These are phyloP conservation scores for Debaryomycetaceae sp. DNA, from an alignment of 1,139 yeast species.

Conservation along the genomic window DNA sequence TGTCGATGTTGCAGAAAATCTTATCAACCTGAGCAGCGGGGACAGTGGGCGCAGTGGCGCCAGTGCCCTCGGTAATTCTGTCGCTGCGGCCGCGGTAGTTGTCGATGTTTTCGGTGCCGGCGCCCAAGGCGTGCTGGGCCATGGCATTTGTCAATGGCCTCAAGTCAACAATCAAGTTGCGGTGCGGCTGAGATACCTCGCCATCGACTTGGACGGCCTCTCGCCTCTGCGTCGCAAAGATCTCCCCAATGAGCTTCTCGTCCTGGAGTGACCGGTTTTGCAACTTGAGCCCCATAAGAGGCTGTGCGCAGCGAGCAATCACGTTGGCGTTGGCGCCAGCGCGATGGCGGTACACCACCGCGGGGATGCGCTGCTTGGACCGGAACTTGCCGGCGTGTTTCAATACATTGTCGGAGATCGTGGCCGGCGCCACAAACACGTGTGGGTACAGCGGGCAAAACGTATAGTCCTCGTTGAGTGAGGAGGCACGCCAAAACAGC, in stretches of 20 bases:
- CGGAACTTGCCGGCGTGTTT: slow-evolving; percentile 82
- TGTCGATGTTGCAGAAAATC: slow-evolving; percentile 85
- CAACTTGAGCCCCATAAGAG: slow-evolving; percentile 77
- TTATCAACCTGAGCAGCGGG: slow-evolving; percentile 40
- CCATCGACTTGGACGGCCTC: slow-evolving; percentile 14
- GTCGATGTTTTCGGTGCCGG: slow-evolving; percentile 93
- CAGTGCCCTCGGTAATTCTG: slow-evolving; percentile 4
- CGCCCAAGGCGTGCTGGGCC: slow-evolving; percentile 96
- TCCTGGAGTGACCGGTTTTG: slow-evolving; percentile 89
- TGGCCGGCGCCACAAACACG: slow-evolving; percentile 60
- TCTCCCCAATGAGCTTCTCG: slow-evolving; percentile 72
- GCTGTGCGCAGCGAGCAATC: slow-evolving; percentile 88
- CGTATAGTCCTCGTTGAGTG: slow-evolving; percentile 58
- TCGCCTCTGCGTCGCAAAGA: slow-evolving; percentile 48
- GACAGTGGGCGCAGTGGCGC: slow-evolving; percentile 1
- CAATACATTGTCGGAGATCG: slow-evolving; percentile 76
- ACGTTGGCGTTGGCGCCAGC: slow-evolving; percentile 60
- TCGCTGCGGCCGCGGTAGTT: slow-evolving; percentile 50
- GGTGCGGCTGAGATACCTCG: slow-evolving; percentile 36
- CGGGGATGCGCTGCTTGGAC: slow-evolving; percentile 83
- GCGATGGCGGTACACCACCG: slow-evolving; percentile 69
- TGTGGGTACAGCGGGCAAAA: slow-evolving; percentile 79
- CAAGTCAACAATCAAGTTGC: slow-evolving; percentile 81
- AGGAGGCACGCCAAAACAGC: slow-evolving; percentile 65
- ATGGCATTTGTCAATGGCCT: slow-evolving; percentile 91